Evolutionary conservation across 441 rosid species (phyloP), one percentile per base, ranked within the genome.

Genomic region (Eutrema salsugineum): DNA sequence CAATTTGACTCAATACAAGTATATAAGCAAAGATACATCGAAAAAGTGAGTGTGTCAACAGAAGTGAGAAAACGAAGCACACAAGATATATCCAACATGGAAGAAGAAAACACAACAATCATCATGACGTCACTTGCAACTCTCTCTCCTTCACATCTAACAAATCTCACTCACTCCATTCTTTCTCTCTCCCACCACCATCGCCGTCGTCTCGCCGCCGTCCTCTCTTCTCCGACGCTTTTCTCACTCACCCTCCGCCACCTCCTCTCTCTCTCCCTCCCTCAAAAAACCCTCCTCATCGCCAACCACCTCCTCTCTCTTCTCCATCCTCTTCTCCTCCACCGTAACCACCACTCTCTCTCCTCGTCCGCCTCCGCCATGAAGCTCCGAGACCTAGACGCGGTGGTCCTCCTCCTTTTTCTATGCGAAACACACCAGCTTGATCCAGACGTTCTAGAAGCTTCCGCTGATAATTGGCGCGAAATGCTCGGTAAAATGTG

Each of bases 371-470:
- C 61, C 56, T 42, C 80, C 15, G 36, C 40, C 55, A 42, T 64
- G 53, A 81, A 76, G 64, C 79, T 73, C 66, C 83, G 97, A 3
- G 97, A 91, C 71, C 86, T 85, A 11, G 99, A 92, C 80, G 82
- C 95, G 0, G 88, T 75, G 11, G 62, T 89, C 20, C 89, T 92
- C 42, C 96, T 92, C 77, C 85, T 86, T 66, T 79, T 92, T 54
- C 93, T 90, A 39, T 91, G 98, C 47, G 97, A 94, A 39, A 78
- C 85, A 42, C 89, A 83, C 46, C 92, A 87, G 15, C 80, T 79
- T 17, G 63, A 82, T 69, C 93, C 99, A 11, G 72, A 82, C 16
- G 69, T 82, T 5, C 81, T 92, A 30, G 58, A 72, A 59, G 56
- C 83, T 48, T 82, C 91, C 5, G 79, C 73, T 8, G 51, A 77